Evolutionary conservation across 2,329 filamentous ascomycete species (phyloP), one percentile per base, ranked within the genome.

Genomic region (Paraconiothyrium brasiliense): DNA sequence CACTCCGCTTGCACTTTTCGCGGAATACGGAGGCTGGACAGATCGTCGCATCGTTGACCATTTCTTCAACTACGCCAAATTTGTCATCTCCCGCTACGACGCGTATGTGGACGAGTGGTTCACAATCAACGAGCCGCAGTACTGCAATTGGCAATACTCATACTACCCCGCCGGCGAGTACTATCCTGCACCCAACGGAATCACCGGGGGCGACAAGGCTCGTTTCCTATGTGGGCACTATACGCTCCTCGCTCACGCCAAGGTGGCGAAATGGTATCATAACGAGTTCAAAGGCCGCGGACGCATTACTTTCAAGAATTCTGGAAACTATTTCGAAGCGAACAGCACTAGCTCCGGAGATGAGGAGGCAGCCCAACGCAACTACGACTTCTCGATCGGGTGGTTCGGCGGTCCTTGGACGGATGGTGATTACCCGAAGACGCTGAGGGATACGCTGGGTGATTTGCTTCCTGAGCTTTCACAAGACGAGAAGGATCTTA

Each of bases 111-210:
- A 77, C 30, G 73, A 77, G 20, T 81, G 78, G 78, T 80, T 78
- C 60, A 79, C 79, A 0, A 77, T 81, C 66, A 80, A 80, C 60
- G 76, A 79, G 67, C 77, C 80, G 2, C 79, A 82, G 65, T 81
- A 83, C 70, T 83, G 82, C 61, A 81, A 83, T 59, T 83, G 81
- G 81, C 82, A 84, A 67, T 84, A 82, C 66, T 71, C 75, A 1
- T 68, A 66, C 57, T 84, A 83, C 46, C 81, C 80, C 2, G 77
- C 79, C 14, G 81, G 83, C 6, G 68, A 78, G 14, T 80, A 81
- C 61, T 83, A 83, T 43, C 82, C 82, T 16, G 79, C 80, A 1
- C 84, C 83, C 35, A 78, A 81, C 54, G 73, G 75, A 48, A 69
- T 81, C 16, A 79, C 77, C 0, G 77, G 76, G 14, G 82, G 82